phyloP scores from a whole-genome alignment of 306 rosid species.

The Sindora glabra region DNA sequence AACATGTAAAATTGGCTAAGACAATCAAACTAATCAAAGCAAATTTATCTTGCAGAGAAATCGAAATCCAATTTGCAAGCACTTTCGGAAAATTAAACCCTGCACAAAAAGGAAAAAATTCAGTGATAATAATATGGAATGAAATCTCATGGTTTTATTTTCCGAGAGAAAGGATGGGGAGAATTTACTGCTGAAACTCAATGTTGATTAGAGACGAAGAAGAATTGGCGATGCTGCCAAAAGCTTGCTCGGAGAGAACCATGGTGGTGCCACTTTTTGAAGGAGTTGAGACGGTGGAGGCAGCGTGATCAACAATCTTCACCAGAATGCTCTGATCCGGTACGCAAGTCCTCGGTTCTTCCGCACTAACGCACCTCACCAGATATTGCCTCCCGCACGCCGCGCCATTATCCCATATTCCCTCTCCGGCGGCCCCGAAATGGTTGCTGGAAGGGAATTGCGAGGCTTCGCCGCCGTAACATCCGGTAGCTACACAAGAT shows the following conservation, averaged over 20 bases:
- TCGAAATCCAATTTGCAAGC: too few relatives aligned
- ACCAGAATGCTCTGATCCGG: conserved; percentile 47
- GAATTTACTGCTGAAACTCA: conserved; percentile 65
- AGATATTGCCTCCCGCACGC: conserved; percentile 75
- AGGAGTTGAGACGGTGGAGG: background rate
- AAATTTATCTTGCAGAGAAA: too few relatives aligned
- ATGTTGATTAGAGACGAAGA: conserved; percentile 32
- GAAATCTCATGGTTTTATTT: too few relatives aligned
- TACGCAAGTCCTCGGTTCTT: conserved; percentile 38
- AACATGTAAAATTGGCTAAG: too few relatives aligned
- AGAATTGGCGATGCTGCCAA: conserved; percentile 36
- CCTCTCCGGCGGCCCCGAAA: conserved; percentile 71
- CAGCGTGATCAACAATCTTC: conserved; percentile 46
- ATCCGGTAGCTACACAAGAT: conserved; percentile 40
- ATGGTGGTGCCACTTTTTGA: conserved; percentile 32
- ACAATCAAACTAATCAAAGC: too few relatives aligned
- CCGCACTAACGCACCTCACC: conserved; percentile 75
- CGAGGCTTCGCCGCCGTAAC: conserved; percentile 49
- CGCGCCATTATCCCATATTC: conserved; percentile 90
- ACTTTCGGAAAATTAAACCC: too few relatives aligned
- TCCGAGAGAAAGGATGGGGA: background rate
- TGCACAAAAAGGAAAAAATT: too few relatives aligned
- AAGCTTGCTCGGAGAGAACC: conserved; percentile 53
- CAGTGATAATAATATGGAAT: background rate
- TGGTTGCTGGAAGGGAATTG: conserved; percentile 64